Evolutionary conservation across 192 early-diverging fungal genomes (phyloP).

Genomic region (Coemansia sp.): DNA sequence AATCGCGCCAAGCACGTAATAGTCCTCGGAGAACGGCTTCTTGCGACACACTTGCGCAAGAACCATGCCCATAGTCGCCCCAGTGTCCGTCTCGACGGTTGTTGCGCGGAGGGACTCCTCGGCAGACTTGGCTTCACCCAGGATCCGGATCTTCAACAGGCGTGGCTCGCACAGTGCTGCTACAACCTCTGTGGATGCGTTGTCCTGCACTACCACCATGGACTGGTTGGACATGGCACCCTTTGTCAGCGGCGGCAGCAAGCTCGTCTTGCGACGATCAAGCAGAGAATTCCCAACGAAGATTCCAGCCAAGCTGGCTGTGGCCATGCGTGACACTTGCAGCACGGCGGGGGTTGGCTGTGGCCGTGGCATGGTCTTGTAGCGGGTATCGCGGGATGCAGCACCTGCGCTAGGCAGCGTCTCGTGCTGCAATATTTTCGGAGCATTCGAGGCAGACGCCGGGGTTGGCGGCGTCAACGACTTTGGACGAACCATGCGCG

Average conservation of each 20-base stretch:
- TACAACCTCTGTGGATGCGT: not conserved
- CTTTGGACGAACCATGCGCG: conserved; percentile 39
- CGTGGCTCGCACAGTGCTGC: conserved; percentile 19
- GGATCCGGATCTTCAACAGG: conserved; percentile 27
- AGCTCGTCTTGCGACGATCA: not conserved
- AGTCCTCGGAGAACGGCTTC: conserved; percentile 77
- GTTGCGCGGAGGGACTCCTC: conserved; percentile 84
- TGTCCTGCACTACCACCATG: not conserved
- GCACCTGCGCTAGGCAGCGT: not conserved
- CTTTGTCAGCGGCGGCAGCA: conserved; percentile 10
- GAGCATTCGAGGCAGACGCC: not conserved
- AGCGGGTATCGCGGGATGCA: conserved; percentile 5
- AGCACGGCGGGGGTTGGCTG: conserved; percentile 29
- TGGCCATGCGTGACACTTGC: conserved; percentile 40
- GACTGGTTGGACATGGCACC: conserved; percentile 1
- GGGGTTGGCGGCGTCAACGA: conserved; percentile 15
- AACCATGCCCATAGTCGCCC: conserved; percentile 74
- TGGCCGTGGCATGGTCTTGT: conserved; percentile 13
- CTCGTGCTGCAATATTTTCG: not conserved
- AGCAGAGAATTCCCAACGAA: conserved; percentile 35
- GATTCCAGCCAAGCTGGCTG: conserved; percentile 33
- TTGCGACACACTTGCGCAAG: conserved; percentile 85
- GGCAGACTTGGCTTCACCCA: conserved; percentile 27
- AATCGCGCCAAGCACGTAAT: conserved; percentile 83
- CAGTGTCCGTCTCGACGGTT: conserved; percentile 72